A percentile compares a stretch with the other conserved stretches of the same genome.
phyloP scores from a whole-genome alignment of 371 early-diverging fungal species.

The Haplosporangium sp. region DNA sequence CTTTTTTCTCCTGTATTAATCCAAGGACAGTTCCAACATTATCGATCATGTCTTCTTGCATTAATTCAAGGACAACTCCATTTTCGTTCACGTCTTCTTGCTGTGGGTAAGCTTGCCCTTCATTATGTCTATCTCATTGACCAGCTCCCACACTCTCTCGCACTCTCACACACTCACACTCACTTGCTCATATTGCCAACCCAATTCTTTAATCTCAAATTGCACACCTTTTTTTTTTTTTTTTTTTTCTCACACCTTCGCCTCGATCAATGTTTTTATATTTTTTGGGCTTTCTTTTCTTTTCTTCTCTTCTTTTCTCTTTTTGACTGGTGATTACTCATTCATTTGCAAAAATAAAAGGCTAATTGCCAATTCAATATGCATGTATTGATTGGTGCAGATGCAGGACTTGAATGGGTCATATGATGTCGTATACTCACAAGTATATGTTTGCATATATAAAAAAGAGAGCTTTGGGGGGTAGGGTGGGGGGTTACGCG shows the following conservation, averaged over 20 bases:
- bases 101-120: background rate
- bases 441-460: too few species aligned
- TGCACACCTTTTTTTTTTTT: background rate
- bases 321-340: too few species aligned
- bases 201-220: too few species aligned
- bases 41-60: too few species aligned
- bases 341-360: too few species aligned
- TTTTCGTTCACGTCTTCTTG: background rate
- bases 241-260: background rate
- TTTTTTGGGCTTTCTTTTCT: background rate
- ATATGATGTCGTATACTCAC: too few species aligned
- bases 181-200: background rate
- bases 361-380: too few species aligned
- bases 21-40: background rate
- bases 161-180: background rate
- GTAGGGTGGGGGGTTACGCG: too few species aligned
- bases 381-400: too few species aligned
- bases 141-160: background rate
- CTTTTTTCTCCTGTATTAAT: background rate
- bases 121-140: background rate
- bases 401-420: too few species aligned
- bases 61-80: too few species aligned
- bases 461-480: too few species aligned
- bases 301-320: constrained; percentile 5
- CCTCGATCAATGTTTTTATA: background rate